These are phyloP conservation scores for Lactarius sp. DNA, from an alignment of 768 basidiomycete genomes.

Conservation along the genomic window DNA sequence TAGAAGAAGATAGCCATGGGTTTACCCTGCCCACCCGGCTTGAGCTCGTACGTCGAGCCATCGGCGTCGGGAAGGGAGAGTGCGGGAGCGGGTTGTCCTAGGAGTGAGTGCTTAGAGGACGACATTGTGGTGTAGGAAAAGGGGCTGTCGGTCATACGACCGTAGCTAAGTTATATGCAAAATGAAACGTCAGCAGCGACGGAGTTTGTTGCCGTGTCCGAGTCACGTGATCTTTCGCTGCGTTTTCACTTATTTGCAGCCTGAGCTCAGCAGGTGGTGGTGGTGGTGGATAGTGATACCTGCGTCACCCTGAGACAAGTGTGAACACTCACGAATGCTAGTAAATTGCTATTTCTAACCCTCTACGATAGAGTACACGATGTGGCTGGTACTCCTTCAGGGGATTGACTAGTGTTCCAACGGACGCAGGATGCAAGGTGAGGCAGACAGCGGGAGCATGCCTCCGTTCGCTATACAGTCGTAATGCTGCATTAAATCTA, in stretches of 20 bases:
- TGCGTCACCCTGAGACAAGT: too few species aligned
- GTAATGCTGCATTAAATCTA: not conserved
- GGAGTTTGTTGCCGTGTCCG: not conserved
- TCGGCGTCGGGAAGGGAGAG: constrained; percentile 62
- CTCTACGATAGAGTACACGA: not conserved
- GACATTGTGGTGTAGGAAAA: constrained; percentile 12
- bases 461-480: not conserved
- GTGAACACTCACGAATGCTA: not conserved
- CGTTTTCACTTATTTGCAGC: too few species aligned
- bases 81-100: constrained; percentile 61
- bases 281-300: too few species aligned
- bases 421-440: not conserved
- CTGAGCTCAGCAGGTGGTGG: too few species aligned
- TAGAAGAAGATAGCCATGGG: constrained; percentile 79
- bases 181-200: too few species aligned
- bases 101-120: constrained; percentile 40
- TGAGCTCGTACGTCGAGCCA: constrained; percentile 56
- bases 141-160: not conserved
- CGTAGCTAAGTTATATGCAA: too few species aligned
- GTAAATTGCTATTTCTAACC: not conserved
- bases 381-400: not conserved
- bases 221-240: not conserved
- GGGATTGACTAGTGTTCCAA: not conserved
- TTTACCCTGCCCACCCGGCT: constrained; percentile 49
- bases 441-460: not conserved